These are phyloP conservation scores for Leishmania gerbilli DNA, from an alignment of 208 protist species.

Conservation along the genomic window DNA sequence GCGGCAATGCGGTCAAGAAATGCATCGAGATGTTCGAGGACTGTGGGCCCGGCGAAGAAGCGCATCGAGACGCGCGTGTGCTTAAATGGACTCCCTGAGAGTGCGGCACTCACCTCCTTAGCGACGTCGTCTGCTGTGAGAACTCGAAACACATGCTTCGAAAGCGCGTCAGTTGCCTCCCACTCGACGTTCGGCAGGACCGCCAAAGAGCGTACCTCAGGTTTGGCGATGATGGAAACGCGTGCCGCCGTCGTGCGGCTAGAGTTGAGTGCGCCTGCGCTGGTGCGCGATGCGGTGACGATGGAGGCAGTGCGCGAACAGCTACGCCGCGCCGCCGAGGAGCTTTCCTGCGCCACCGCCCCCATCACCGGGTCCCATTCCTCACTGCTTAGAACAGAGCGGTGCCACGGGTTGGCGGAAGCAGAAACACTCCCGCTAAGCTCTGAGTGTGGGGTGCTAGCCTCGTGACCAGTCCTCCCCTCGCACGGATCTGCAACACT, in stretches of 20 bases:
- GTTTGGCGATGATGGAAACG: not conserved
- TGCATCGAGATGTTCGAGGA: conserved; percentile 5
- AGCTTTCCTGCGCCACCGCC: conserved; percentile 11
- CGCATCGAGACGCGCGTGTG: conserved; percentile 15
- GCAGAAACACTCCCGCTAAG: not conserved
- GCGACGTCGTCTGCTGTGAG: conserved; percentile 19
- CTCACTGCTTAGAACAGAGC: not conserved
- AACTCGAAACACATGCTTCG: conserved; percentile 1
- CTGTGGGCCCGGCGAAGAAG: conserved; percentile 7
- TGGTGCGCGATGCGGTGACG: not conserved
- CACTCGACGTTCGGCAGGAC: not conserved
- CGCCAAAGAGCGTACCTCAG: not conserved
- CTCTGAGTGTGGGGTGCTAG: not conserved
- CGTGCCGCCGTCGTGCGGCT: not conserved
- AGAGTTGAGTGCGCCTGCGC: not conserved
- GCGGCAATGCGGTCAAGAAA: conserved; percentile 16
- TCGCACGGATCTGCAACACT: not conserved
- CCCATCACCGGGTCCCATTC: conserved; percentile 15
- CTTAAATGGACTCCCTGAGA: not conserved
- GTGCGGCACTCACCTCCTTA: conserved; percentile 9
- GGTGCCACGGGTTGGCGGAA: not conserved
- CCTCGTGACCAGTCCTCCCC: not conserved
- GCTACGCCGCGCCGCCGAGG: not conserved
- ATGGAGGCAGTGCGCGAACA: conserved; percentile 3
- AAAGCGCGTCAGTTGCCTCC: not conserved